phyloP scores from a whole-genome alignment of 495 filamentous ascomycete species.

The Aspergillus steynii region DNA sequence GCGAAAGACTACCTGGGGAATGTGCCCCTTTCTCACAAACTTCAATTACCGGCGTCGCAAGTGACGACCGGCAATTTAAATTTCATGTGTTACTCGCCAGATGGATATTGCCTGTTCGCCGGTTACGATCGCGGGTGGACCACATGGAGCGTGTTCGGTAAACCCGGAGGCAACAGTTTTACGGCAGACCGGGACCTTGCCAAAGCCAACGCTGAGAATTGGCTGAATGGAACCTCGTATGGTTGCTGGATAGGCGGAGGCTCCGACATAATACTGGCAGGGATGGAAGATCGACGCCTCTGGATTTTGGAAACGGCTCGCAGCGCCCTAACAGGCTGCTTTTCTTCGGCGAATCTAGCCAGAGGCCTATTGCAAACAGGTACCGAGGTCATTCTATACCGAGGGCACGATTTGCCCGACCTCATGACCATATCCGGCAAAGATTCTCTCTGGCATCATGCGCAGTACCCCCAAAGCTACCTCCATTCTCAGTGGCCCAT shows the following conservation, averaged over 20 bases:
- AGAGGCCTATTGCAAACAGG: conserved; percentile 85
- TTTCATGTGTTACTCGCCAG: conserved; percentile 84
- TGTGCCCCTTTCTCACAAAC: conserved; percentile 83
- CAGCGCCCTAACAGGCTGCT: conserved; percentile 87
- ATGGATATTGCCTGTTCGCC: conserved; percentile 94
- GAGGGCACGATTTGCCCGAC: conserved; percentile 88
- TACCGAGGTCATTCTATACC: conserved; percentile 83
- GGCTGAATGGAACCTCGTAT: conserved; percentile 72
- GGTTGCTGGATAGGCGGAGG: conserved; percentile 86
- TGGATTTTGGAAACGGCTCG: conserved; percentile 92
- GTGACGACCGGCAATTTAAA: conserved; percentile 66
- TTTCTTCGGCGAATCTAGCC: conserved; percentile 84
- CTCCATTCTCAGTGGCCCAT: conserved; percentile 92
- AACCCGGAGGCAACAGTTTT: conserved; percentile 81
- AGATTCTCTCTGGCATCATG: conserved; percentile 86
- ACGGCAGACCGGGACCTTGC: conserved; percentile 63
- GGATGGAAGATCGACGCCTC: conserved; percentile 68
- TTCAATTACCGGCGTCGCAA: conserved; percentile 64
- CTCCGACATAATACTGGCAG: conserved; percentile 76
- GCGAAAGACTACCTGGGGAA: conserved; percentile 92
- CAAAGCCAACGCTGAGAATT: conserved; percentile 68
- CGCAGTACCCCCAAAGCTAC: conserved; percentile 82
- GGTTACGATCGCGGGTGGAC: conserved; percentile 94
- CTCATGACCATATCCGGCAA: conserved; percentile 91
- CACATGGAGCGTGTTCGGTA: conserved; percentile 96